Conservation (phyloP, 1,284 basidiomycete species). For the Trametes pubescens region DNA sequence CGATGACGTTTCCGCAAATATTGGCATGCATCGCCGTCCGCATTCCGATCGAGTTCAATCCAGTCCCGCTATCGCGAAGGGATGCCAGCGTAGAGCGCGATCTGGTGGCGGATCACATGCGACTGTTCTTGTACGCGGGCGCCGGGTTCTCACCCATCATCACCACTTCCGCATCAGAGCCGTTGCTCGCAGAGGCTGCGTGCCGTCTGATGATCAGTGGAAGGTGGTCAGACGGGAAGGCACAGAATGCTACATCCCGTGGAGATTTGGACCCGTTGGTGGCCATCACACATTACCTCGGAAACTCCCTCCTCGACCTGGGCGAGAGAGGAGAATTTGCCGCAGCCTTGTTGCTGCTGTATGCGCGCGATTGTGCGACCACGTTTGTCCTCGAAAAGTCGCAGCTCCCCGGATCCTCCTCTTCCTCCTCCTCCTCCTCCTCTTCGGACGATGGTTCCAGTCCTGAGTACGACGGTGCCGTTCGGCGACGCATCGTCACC, state of each 20-base stretch:
- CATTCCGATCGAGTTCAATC: conserved; percentile 41
- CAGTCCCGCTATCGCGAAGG: conserved; percentile 18
- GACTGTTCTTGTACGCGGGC: conserved; percentile 39
- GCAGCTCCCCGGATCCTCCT: neutral
- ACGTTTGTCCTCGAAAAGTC: neutral
- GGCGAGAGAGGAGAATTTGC: conserved; percentile 31
- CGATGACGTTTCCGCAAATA: conserved; percentile 13
- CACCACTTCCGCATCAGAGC: conserved; percentile 40
- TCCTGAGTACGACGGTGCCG: conserved; percentile 6
- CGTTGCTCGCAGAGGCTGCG: conserved; percentile 40
- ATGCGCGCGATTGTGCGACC: conserved; percentile 28
- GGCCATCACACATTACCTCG: conserved; percentile 18
- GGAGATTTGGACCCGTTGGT: conserved; percentile 19
- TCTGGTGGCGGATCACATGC: conserved; percentile 44
- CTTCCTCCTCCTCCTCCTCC: neutral
- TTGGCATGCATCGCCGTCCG: conserved; percentile 42
- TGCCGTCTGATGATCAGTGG: conserved; percentile 4
- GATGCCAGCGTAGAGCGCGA: conserved; percentile 26
- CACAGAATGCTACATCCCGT: conserved; percentile 9
- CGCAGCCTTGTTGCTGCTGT: conserved; percentile 22
- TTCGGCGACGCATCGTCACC: conserved; percentile 4
- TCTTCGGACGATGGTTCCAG: neutral
- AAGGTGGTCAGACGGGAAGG: conserved; percentile 6
- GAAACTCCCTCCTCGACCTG: conserved; percentile 24
- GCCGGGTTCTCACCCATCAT: conserved; percentile 33